Percentiles rank a stretch among this genome's conserved stretches.
These are phyloP conservation scores for Brasilioporus rufonigricans DNA, from an alignment of 768 basidiomycete species.

Conservation along the genomic window DNA sequence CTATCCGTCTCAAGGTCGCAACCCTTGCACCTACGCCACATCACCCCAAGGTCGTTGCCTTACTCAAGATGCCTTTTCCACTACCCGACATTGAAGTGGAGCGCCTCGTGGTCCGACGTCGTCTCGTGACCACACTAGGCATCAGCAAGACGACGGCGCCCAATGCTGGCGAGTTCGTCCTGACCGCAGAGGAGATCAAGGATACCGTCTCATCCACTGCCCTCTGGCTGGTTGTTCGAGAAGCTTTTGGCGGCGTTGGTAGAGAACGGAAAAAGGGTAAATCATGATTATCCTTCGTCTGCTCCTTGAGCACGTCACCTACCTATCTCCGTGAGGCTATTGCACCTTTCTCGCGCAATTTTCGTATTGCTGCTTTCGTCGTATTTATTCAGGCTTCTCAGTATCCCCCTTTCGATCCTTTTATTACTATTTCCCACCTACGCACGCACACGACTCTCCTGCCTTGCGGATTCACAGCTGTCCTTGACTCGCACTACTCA, in stretches of 20 bases:
- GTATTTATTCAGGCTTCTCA: conserved; percentile 17
- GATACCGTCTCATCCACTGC: conserved; percentile 86
- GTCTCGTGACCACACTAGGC: conserved; percentile 37
- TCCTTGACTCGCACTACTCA: conserved; percentile 11
- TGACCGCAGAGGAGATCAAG: conserved; percentile 92
- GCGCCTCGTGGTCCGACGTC: conserved; percentile 48
- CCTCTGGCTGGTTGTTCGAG: conserved; percentile 88
- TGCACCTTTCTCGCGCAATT: conserved; percentile 2
- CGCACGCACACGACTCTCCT: not conserved
- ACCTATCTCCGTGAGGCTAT: conserved; percentile 17
- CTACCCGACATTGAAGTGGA: conserved; percentile 81
- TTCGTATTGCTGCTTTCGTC: conserved; percentile 9
- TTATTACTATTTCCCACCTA: not conserved
- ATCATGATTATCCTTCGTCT: conserved; percentile 56
- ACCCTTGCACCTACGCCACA: conserved; percentile 91
- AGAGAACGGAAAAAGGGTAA: conserved; percentile 73
- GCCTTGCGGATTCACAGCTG: conserved; percentile 3
- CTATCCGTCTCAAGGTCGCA: conserved; percentile 61
- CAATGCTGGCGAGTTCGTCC: conserved; percentile 39
- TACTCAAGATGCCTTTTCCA: conserved; percentile 89
- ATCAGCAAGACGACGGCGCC: conserved; percentile 23
- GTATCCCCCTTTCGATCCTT: conserved; percentile 9
- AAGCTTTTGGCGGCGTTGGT: conserved; percentile 90
- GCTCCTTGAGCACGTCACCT: conserved; percentile 8
- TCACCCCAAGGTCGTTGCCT: conserved; percentile 91